Conservation (phyloP, 768 basidiomycete species). For the Pisolithus albus region DNA sequence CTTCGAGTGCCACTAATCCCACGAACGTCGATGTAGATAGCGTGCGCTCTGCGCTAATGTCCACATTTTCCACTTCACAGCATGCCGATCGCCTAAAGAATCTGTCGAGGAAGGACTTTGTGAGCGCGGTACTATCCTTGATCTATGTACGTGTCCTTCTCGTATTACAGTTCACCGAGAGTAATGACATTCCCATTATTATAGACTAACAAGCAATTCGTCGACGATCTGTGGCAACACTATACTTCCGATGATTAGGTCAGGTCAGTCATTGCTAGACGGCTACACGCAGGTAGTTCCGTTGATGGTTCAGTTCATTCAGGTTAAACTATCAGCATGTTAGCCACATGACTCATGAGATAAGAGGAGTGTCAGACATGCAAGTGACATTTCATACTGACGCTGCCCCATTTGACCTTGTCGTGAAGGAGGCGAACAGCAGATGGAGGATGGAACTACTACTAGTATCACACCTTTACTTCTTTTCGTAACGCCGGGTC, state of each 20-base stretch:
- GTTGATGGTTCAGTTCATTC: background rate
- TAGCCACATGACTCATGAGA: too few relatives aligned
- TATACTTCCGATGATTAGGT: conserved; percentile 29
- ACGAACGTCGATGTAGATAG: conserved; percentile 15
- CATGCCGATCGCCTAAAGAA: conserved; percentile 10
- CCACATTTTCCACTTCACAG: conserved; percentile 18
- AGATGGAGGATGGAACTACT: too few relatives aligned
- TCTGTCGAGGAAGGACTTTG: conserved; percentile 50
- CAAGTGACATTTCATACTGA: too few relatives aligned
- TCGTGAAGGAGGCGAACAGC: too few relatives aligned
- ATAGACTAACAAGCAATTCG: conserved; percentile 61
- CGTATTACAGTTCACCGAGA: background rate
- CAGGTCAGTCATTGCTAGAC: background rate
- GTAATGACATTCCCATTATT: background rate
- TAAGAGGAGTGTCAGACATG: too few relatives aligned
- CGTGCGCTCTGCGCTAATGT: conserved; percentile 18
- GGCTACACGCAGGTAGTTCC: background rate
- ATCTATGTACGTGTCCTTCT: conserved; percentile 44
- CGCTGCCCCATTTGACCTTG: too few relatives aligned
- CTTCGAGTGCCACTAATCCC: background rate
- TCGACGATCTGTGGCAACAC: conserved; percentile 52
- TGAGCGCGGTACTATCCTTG: conserved; percentile 51
- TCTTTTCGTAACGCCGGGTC: too few relatives aligned
- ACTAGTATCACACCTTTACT: too few relatives aligned
- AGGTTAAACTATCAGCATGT: background rate